Percentiles rank a stretch among this genome's conserved stretches.
Conservation (phyloP, 2,329 filamentous ascomycete species). For the Xylariaceae sp. region DNA sequence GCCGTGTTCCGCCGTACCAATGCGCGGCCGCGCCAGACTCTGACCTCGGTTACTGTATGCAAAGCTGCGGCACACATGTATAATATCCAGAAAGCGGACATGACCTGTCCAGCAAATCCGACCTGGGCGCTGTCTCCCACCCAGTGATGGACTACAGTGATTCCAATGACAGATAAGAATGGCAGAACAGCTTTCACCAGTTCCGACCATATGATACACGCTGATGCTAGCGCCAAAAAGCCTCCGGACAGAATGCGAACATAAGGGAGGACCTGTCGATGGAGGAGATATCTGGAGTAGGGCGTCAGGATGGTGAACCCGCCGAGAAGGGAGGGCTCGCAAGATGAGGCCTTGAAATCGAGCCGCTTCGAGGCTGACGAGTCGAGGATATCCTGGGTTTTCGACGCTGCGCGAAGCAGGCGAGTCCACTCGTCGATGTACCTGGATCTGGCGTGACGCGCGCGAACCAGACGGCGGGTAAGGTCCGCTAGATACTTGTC, state of each 20-base stretch:
- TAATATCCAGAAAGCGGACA: constrained; percentile 79
- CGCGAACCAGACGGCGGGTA: constrained; percentile 72
- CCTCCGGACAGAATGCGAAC: constrained; percentile 57
- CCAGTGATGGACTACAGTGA: constrained; percentile 68
- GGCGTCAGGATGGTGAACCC: constrained; percentile 62
- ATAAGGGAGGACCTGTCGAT: constrained; percentile 67
- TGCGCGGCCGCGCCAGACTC: constrained; percentile 94
- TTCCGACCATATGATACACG: constrained; percentile 88
- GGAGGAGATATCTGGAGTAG: constrained; percentile 69
- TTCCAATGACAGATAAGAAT: constrained; percentile 60
- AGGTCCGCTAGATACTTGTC: constrained; percentile 89
- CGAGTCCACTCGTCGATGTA: constrained; percentile 82
- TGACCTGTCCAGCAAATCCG: constrained; percentile 77
- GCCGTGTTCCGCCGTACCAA: constrained; percentile 87
- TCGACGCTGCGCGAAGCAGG: constrained; percentile 64
- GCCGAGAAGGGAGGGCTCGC: constrained; percentile 46
- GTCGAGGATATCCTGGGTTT: constrained; percentile 76
- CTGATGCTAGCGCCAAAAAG: constrained; percentile 66
- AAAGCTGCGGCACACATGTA: constrained; percentile 95
- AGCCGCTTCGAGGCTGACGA: constrained; percentile 74
- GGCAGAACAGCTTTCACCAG: constrained; percentile 76
- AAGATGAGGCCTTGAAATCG: constrained; percentile 58
- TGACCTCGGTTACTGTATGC: constrained; percentile 81
- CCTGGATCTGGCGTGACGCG: constrained; percentile 73
- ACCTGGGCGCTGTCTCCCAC: constrained; percentile 65